Percentiles rank a stretch among this genome's conserved stretches.
Evolutionary conservation across 805 yeast species (phyloP).

Genomic region (Metschnikowia arizonensis): DNA sequence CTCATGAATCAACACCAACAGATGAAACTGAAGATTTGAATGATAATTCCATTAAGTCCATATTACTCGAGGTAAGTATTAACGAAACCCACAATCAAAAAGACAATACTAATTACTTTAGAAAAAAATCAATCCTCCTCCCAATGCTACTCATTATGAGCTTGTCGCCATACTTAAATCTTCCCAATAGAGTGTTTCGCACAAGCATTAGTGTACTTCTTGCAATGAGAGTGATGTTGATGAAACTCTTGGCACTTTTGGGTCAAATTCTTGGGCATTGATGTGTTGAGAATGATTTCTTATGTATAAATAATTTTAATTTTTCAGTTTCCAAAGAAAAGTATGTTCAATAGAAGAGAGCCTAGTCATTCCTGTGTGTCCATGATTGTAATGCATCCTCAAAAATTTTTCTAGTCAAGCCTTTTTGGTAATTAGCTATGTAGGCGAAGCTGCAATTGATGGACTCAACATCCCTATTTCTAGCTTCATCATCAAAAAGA

Average conservation of each 20-base stretch:
- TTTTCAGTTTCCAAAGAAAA: background rate
- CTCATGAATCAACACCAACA: background rate
- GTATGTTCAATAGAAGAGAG: background rate
- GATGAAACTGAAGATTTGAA: background rate
- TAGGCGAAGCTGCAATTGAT: conserved; percentile 69
- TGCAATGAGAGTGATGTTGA: conserved; percentile 4
- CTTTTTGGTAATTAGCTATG: conserved; percentile 52
- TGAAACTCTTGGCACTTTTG: background rate
- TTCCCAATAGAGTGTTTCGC: conserved; percentile 25
- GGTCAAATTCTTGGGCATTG: background rate
- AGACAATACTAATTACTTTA: conserved; percentile 22
- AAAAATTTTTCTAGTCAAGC: conserved; percentile 55
- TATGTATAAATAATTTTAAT: background rate
- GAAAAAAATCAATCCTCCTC: conserved; percentile 47
- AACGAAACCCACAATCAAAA: conserved; percentile 33
- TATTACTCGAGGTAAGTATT: conserved; percentile 10
- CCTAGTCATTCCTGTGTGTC: background rate
- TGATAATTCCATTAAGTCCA: background rate
- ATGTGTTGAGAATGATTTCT: background rate
- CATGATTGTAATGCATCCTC: conserved; percentile 41
- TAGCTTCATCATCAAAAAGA: conserved; percentile 72
- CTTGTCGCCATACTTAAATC: conserved; percentile 46
- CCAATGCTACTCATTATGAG: conserved; percentile 42
- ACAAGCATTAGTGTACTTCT: conserved; percentile 6
- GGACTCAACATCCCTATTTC: conserved; percentile 71